A percentile compares a stretch with the other conserved stretches of the same genome.
These are phyloP conservation scores for Niveomyces coronatus DNA, from an alignment of 2,329 filamentous ascomycete species.

Conservation along the genomic window DNA sequence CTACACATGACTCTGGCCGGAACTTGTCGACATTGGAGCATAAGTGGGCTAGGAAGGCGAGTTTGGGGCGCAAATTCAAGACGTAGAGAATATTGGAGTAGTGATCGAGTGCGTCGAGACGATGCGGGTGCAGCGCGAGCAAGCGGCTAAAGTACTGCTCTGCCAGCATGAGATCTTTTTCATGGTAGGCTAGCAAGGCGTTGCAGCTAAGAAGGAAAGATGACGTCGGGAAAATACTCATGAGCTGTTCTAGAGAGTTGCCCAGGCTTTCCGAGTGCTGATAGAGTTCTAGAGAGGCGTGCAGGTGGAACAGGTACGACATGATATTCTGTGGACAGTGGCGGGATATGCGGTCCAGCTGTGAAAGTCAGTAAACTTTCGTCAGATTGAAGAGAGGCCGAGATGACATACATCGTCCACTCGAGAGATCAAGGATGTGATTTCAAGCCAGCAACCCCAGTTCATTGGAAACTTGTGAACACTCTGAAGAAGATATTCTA, in stretches of 20 bases:
- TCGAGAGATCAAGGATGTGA: constrained; percentile 68
- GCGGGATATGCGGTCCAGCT: constrained; percentile 62
- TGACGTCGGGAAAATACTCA: constrained; percentile 76
- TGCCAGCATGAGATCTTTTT: constrained; percentile 64
- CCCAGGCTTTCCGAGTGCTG: constrained; percentile 70
- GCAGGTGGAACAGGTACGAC: constrained; percentile 86
- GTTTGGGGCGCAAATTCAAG: constrained; percentile 73
- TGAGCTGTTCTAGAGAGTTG: constrained; percentile 63
- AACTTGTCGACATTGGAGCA: constrained; percentile 92
- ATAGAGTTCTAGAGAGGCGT: constrained; percentile 85
- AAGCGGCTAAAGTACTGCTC: constrained; percentile 66
- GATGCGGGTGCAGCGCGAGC: constrained; percentile 61
- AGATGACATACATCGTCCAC: constrained; percentile 74
- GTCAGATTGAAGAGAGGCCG: no score
- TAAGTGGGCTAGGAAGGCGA: constrained; percentile 85
- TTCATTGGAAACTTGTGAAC: constrained; percentile 89
- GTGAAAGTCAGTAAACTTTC: constrained; percentile 14
- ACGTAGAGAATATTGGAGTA: constrained; percentile 98
- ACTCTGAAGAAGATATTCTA: constrained; percentile 78
- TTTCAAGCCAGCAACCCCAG: constrained; percentile 94
- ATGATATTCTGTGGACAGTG: constrained; percentile 83
- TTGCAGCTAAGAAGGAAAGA: constrained; percentile 86
- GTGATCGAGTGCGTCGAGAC: constrained; percentile 84
- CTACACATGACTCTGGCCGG: constrained; percentile 90
- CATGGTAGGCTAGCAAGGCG: constrained; percentile 81